Evolutionary conservation across 371 early-diverging fungal genomes (phyloP), one percentile per base, ranked within the genome.

Genomic region (Saksenaea oblongispora): DNA sequence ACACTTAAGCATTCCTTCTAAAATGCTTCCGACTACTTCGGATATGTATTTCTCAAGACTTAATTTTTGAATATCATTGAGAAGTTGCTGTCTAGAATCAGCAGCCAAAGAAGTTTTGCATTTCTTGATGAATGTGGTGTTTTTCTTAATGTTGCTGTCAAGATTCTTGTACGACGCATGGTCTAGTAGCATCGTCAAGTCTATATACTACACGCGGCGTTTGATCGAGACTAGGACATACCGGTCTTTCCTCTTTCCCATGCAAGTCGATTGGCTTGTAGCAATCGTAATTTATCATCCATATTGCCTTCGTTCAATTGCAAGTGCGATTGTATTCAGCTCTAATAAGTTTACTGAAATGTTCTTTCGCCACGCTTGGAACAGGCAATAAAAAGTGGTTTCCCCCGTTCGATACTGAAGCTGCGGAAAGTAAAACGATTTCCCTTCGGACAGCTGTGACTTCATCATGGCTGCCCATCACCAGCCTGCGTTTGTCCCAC

Each of bases 101-200:
- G 89, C 86, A 18, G 91, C 89, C 59, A 98, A 76, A 26, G 87
- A 85, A 0, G 94, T 81, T 64, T 92, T 92, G 74, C 96, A 91
- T 73, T 95, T 96, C 69, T 95, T 94, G 59, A 96, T 93, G 70
- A 98, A 97, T 5, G 92, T 87, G 3, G 94, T 93, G 76, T 97
- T 97, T 82, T 97, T 97, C 71, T 97, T 98, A 59, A 98, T 90
- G 75, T 93, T 96, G 63, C 96, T 92, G 70, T 98, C 99, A 17
- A 98, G 89, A 58, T 87, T 91, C 55, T 78, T 78, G 37, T 60
- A 66, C 41, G 66, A 62, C 39, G 65, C 36, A 17, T 63, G 61
- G 63, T 75, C 75, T 75, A 57, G 7, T 15, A 55, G 35, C 39
- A 55, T 26, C 51, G 51, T 47, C 18, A 15, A 27, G 28, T 9